These are phyloP conservation scores for Solanum virginianum DNA, from an alignment of 257 asterid genomes.

Conservation along the genomic window DNA sequence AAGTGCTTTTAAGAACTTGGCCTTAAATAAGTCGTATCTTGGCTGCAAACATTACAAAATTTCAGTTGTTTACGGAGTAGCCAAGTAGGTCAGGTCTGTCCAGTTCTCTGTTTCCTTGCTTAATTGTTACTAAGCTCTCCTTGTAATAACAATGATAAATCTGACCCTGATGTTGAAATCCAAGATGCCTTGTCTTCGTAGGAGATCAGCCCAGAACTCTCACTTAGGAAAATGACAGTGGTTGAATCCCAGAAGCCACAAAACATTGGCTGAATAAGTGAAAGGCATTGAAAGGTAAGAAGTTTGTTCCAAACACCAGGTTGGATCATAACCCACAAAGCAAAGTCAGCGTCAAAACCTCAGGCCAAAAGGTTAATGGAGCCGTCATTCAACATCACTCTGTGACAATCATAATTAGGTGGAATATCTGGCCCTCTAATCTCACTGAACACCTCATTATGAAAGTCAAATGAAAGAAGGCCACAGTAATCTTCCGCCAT, in stretches of 20 bases:
- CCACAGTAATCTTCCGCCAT: rapidly evolving
- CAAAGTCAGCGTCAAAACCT: background rate
- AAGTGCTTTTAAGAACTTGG: background rate
- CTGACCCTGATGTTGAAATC: background rate
- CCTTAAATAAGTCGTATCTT: background rate
- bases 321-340: background rate
- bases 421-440: background rate
- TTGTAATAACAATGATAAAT: background rate
- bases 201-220: background rate
- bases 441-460: background rate
- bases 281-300: background rate
- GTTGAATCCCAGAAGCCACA: background rate
- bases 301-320: background rate
- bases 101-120: background rate
- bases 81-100: background rate
- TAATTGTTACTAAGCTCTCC: background rate
- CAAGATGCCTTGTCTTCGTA: background rate
- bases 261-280: background rate
- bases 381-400: background rate
- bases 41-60: background rate
- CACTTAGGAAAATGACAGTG: background rate
- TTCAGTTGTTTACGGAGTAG: background rate
- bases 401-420: background rate
- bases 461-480: background rate
- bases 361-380: background rate